Evolutionary conservation across 1,139 yeast species (phyloP), one percentile per base, ranked within the genome.

Genomic region (Debaryomyces udenii): DNA sequence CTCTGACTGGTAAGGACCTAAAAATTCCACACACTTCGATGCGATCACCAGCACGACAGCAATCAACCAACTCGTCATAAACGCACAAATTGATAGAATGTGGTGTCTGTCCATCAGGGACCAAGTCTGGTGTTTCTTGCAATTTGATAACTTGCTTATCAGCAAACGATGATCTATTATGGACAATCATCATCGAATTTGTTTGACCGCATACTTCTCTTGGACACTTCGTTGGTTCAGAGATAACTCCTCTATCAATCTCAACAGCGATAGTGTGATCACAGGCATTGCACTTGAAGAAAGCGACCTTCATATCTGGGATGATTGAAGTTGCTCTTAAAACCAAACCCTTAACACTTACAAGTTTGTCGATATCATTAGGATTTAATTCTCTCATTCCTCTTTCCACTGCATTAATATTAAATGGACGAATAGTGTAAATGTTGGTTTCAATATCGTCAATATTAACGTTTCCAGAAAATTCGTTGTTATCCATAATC

Each of bases 91-190:
- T 89, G 41, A 93, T 89, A 9, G 97, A 85, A 61, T 93, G 99
- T 2, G 99, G 99, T 3, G 99, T 93, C 64, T 93, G 99, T 15
- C 99, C 99, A 66, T 89, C 99, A 2, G 99, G 99, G n/a, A 93
- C 96, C 49, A 83, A 74, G 62, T 93, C 99, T 0, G 99, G 99
- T 0, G 99, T 93, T 63, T 93, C 99, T 64, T 93, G 99, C 35
- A 93, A 70, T 57, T 89, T 88, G 48, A 93, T 82, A 27, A 93
- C 93, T 64, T 93, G 99, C 59, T 91, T 93, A 62, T 93, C 97
- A 23, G 96, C 94, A 67, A 93, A 93, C 1, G 89, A 80, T 24
- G 96, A 86, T 54, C 99, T 78, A 61, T 93, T 93, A 66, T 93
- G 99, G 17, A 93, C 78, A 42, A 93, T 70, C 45, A 86, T 81